Conservation (phyloP, 1,284 basidiomycete genomes). For the Phenoliferia sp. region DNA sequence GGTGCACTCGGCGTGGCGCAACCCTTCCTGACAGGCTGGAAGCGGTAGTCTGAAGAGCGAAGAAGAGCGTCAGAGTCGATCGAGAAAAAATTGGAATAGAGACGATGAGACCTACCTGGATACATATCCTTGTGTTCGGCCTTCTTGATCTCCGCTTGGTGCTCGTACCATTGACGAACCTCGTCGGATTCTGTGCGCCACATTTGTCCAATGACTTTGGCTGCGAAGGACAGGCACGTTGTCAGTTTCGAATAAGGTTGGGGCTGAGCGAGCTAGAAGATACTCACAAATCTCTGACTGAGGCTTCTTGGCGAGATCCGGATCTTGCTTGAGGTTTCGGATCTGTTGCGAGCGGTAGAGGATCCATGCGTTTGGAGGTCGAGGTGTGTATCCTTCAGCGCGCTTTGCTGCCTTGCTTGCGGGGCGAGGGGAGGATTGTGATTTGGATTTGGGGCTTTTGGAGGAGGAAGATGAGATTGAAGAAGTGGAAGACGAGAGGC, state of each 20-base stretch:
- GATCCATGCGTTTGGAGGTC: conserved; percentile 88
- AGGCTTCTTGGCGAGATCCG: conserved; percentile 19
- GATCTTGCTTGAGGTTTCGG: conserved; percentile 12
- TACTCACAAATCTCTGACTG: conserved; percentile 27
- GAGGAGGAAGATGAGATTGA: too few species aligned
- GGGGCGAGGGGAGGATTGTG: too few species aligned
- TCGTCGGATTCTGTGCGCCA: conserved; percentile 61
- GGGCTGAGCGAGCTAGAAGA: too few species aligned
- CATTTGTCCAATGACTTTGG: conserved; percentile 60
- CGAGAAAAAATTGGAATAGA: neutral
- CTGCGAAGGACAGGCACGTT: neutral
- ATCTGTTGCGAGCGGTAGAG: conserved; percentile 63
- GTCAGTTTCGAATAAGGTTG: neutral
- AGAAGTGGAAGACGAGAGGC: too few species aligned
- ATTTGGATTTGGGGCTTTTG: too few species aligned
- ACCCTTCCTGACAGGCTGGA: neutral
- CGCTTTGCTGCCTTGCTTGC: too few species aligned
- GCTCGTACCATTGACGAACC: conserved; percentile 59
- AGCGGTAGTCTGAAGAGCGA: neutral
- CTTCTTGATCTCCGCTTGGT: conserved; percentile 61
- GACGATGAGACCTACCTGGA: conserved; percentile 19
- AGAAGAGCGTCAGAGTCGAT: neutral
- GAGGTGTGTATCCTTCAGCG: conserved; percentile 49
- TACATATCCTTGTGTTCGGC: conserved; percentile 43
- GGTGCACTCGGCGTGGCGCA: too few species aligned